Evolutionary conservation across 1,139 yeast genomes (phyloP).

Genomic region (Protomyces macrosporus): DNA sequence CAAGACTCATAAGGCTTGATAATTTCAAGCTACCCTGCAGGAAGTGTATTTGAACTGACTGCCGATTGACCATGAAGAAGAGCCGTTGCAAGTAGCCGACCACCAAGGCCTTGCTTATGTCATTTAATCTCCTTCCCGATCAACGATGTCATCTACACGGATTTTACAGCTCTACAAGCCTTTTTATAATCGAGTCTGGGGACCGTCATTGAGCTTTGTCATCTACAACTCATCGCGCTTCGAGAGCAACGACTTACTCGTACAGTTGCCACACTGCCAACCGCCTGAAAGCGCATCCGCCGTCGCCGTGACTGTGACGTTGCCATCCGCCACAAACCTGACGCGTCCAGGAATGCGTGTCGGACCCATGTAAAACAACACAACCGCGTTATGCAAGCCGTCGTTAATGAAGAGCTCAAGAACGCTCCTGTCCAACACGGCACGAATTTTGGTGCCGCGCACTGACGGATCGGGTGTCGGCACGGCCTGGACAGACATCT

Average conservation of each 20-base stretch:
- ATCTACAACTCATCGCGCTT: not conserved
- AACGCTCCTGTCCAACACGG: conserved; percentile 14
- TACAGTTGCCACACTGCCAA: conserved; percentile 10
- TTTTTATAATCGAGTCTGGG: too few relatives aligned
- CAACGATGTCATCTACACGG: too few relatives aligned
- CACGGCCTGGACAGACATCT: conserved; percentile 3
- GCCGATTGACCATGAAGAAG: too few relatives aligned
- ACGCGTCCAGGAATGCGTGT: conserved; percentile 7
- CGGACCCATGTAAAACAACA: conserved; percentile 9
- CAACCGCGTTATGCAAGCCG: conserved; percentile 15
- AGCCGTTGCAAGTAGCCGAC: too few relatives aligned
- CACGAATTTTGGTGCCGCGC: conserved; percentile 1
- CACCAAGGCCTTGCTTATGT: too few relatives aligned
- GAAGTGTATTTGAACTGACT: too few relatives aligned
- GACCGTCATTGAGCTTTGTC: too few relatives aligned
- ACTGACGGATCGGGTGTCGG: conserved; percentile 2
- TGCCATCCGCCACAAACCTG: conserved; percentile 6
- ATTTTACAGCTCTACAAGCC: too few relatives aligned
- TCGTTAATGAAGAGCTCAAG: conserved; percentile 21
- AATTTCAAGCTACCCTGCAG: too few relatives aligned
- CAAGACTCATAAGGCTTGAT: too few relatives aligned
- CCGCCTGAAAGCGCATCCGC: conserved; percentile 1
- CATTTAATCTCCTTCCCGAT: too few relatives aligned
- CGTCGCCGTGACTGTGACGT: not conserved
- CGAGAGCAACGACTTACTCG: not conserved